Evolutionary conservation across 306 rosid genomes (phyloP), one percentile per base, ranked within the genome.

Genomic region (Castanea sativa): DNA sequence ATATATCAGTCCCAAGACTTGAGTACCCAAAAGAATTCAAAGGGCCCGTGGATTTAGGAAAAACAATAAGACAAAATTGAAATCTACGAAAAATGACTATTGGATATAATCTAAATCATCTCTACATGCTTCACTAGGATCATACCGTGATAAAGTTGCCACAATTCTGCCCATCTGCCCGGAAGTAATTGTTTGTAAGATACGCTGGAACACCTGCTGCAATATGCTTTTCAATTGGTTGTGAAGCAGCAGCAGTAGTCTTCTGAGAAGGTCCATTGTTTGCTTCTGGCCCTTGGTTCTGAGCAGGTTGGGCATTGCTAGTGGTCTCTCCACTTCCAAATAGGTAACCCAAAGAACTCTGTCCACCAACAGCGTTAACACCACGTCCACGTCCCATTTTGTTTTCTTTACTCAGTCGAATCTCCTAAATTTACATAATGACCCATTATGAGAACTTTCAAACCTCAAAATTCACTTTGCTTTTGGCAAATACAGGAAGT

Each of bases 321-420:
- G 86, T 15, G 63, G 84, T 10, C 83, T 91, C 98, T 71, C 88
- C 90, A 19, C 84, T 76, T 60, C 97, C 98, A 58, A 93, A 93
- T 75, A 93, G 92, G 76, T 93, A 93, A 33, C 91, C 93, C 89
- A 93, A 73, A 3, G 98, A 93, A 67, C 97, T 93, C 77, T 90
- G 90, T 29, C 98, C 98, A 59, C 98, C 93, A 12, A 97, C 98
- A 4, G 85, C 78, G 52, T 97, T 91, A 23, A 86, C 91, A 41
- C 98, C 98, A 29, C 97, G 97, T 33, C 98, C 98, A 29, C 97
- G 97, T 33, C 95, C 91, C 98, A 93, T 91, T 83, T 77, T 56
- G 53, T 49, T 21, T 41, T 60, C 80, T 77, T 27, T 19, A 25
- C 16, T 67, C 65, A 75, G 64, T 60, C 63, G 38, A 27, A 59